These are phyloP conservation scores for Cryphonectria naterciae DNA, from an alignment of 2,329 filamentous ascomycete species.

Conservation along the genomic window DNA sequence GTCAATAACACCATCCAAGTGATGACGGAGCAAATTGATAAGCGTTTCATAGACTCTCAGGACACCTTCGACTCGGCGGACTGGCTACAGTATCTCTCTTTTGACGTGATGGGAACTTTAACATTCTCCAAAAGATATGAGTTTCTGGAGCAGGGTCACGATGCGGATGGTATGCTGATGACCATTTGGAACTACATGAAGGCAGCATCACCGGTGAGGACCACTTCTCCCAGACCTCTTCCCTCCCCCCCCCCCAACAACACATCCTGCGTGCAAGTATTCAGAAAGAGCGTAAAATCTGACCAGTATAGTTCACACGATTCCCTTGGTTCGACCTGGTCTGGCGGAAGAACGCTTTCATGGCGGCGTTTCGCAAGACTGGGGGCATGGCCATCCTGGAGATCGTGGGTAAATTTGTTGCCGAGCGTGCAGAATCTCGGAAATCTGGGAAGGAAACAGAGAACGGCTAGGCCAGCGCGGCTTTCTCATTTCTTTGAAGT, in stretches of 20 bases:
- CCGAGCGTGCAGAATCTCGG: slow-evolving; percentile 12
- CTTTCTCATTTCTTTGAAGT: slow-evolving; percentile 32
- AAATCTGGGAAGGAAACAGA: slow-evolving; percentile 15
- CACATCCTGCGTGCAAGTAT: too few species aligned
- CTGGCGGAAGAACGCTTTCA: slow-evolving; percentile 51
- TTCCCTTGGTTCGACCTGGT: slow-evolving; percentile 48
- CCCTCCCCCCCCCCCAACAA: too few species aligned
- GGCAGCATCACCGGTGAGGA: slow-evolving; percentile 56
- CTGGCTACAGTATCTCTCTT: slow-evolving; percentile 49
- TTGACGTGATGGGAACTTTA: slow-evolving; percentile 56
- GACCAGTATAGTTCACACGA: slow-evolving; percentile 48
- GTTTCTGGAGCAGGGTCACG: slow-evolving; percentile 52
- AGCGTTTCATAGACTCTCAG: slow-evolving; percentile 10
- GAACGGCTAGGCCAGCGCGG: slow-evolving; percentile 18
- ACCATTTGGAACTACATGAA: slow-evolving; percentile 55
- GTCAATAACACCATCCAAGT: slow-evolving; percentile 33
- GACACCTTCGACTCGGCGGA: slow-evolving; percentile 45
- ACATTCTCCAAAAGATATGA: slow-evolving; percentile 56
- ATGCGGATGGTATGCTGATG: slow-evolving; percentile 54
- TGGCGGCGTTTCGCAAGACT: slow-evolving; percentile 42
- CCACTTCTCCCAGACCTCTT: too few species aligned
- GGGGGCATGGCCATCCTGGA: slow-evolving; percentile 56
- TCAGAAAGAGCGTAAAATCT: slow-evolving; percentile 37
- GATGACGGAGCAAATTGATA: slow-evolving; percentile 32
- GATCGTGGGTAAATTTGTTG: slow-evolving; percentile 33